Base-by-base conservation (phyloP, 139 green algal species). In the Chlorella sorokiniana region DNA sequence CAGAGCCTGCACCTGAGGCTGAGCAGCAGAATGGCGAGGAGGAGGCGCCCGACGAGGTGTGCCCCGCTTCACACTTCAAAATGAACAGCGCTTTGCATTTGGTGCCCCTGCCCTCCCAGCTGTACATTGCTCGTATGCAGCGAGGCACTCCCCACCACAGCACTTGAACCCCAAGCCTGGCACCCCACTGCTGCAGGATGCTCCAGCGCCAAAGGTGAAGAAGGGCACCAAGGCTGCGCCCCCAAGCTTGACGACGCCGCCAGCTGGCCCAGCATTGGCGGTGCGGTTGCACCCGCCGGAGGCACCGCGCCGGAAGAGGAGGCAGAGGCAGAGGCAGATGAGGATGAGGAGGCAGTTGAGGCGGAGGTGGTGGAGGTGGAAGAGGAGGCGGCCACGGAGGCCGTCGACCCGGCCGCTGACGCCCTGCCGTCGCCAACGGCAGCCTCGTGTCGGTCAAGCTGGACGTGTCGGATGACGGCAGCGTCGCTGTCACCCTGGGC, bases 181-280 rank as follows among this genome's bases (percentile, higher is more conserved):
- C 4, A 1, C 23, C 14, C 67, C 18, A 10, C n/a, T 65, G 56
- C n/a, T 64, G 70, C 70, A 79, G 73, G 73, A 69, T 11, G 62
- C 44, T 14, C 51, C 62, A 40, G 56, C 72, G 69, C 22, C n/a
- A 29, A 45, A 62, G 27, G 1, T 23, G 20, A 78, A 63, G 51
- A 76, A 72, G 48, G 59, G 1, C 29, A 62, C 10, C 48, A 78
- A 77, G 71, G 82, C 77, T 51, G 80, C 54, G 11, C 80, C 68
- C 73, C 64, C 31, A 83, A 82, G 59, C 79, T 88, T 27, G 84
- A 88, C 54, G 84, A 88, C 18, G 79, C 70, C 18, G 59, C 37
- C 44, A 82, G 54, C 72, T 88, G 79, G 79, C 84, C 84, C 75
- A 79, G 63, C 79, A 85, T 88, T 25, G 79, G 84, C 65, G 84